These are phyloP conservation scores for Helminthosporium solani DNA, from an alignment of 2,329 filamentous ascomycete species.

Conservation along the genomic window DNA sequence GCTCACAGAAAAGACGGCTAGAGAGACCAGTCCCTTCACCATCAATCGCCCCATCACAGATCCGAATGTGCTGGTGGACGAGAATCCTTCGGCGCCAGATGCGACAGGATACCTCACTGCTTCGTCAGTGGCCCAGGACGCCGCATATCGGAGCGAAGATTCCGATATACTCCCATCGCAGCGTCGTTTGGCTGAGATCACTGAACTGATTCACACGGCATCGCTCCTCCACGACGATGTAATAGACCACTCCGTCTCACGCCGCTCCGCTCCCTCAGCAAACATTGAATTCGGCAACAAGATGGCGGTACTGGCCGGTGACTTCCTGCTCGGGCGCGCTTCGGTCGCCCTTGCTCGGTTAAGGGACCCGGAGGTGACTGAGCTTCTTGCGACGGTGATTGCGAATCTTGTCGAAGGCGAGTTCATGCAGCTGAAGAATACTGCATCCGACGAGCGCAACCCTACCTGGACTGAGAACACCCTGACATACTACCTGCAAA, in stretches of 20 bases:
- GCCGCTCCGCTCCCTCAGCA: constrained; percentile 81
- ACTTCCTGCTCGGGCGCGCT: constrained; percentile 89
- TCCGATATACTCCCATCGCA: constrained; percentile 87
- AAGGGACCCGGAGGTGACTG: constrained; percentile 89
- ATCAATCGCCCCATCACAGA: constrained; percentile 64
- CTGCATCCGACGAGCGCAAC: constrained; percentile 79
- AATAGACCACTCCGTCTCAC: constrained; percentile 85
- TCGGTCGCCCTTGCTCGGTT: constrained; percentile 90
- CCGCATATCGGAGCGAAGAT: constrained; percentile 49
- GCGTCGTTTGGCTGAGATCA: constrained; percentile 89
- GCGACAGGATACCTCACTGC: constrained; percentile 52
- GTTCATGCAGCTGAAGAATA: constrained; percentile 99
- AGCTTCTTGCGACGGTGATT: constrained; percentile 92
- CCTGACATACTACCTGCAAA: constrained; percentile 90
- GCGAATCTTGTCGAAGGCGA: constrained; percentile 97
- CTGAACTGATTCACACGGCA: constrained; percentile 94
- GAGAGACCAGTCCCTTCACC: constrained; percentile 27
- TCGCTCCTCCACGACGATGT: constrained; percentile 98
- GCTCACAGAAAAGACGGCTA: constrained; percentile 63
- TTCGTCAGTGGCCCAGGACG: constrained; percentile 50
- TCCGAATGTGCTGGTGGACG: constrained; percentile 68
- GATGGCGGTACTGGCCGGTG: constrained; percentile 97
- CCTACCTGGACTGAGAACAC: constrained; percentile 87
- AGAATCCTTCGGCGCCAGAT: constrained; percentile 66
- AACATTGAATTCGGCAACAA: constrained; percentile 98